Conservation (phyloP, 202 grass and related monocot species). For the Zoysia matrella region DNA sequence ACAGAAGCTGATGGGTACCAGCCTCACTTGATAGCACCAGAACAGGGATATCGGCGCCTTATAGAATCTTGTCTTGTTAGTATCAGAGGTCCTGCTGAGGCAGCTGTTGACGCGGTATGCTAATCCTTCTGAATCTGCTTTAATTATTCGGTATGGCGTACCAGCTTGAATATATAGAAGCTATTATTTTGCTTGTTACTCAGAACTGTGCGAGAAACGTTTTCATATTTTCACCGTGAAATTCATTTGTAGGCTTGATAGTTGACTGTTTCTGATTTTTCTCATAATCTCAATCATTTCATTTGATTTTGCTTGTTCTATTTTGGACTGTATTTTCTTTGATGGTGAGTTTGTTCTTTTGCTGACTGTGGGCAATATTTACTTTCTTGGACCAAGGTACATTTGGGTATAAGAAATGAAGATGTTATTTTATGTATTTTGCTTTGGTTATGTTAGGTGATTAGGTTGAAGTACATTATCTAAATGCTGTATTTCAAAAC, state of each 20-base stretch:
- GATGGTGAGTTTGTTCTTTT: no score
- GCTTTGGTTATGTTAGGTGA: no score
- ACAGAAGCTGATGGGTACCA: constrained; percentile 98
- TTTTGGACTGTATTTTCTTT: no score
- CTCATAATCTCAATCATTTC: background rate
- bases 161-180: background rate
- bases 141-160: background rate
- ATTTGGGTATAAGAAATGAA: no score
- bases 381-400: no score
- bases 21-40: constrained; percentile 98
- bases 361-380: no score
- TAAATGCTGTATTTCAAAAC: no score
- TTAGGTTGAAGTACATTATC: no score
- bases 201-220: background rate
- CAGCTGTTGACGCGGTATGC: constrained; percentile 89
- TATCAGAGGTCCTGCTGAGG: constrained; percentile 95
- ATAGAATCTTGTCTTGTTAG: constrained; percentile 91
- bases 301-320: background rate
- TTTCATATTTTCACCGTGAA: background rate
- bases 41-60: constrained; percentile 95
- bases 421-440: no score
- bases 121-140: background rate
- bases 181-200: constrained; percentile 1
- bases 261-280: background rate
- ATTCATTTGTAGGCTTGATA: background rate